Evolutionary conservation across 257 asterid genomes (phyloP), one percentile per base, ranked within the genome.

Genomic region (Nicotiana sylvestris): DNA sequence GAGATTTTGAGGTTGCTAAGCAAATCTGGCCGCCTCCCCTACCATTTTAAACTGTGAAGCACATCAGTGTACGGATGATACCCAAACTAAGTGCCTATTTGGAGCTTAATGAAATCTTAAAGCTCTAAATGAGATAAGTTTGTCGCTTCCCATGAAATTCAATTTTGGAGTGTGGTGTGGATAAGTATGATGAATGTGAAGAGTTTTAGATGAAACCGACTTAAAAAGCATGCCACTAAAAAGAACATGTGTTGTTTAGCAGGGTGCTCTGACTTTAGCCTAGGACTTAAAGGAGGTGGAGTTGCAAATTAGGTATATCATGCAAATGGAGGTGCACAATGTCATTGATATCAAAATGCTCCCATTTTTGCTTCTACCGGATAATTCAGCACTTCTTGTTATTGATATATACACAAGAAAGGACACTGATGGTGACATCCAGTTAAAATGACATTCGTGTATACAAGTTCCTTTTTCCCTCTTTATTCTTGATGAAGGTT

Each of bases 1-100:
- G 92, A 94, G 87, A 93, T 96, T 80, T 85, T 96, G 89, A 88
- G 93, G 82, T 43, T 86, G 85, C 91, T 87, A 81, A 90, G 94
- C 88, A 85, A 82, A 86, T 79, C 79, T 83, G 91, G 97, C 32
- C 81, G 88, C 51, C 85, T 96, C 87, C 93, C 97, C 69, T 89
- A 86, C 29, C 91, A 87, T 29, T 90, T 92, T 84, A 90, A 91
- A 84, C 66, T 94, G 88, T 96, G 94, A 93, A 81, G 43, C 9
- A 13, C 80, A 13, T 49, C 64, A 27, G 64, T 6, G 2, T 51
- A 15, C 8, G 43, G 9, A 51, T 51, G 9, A 74, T 51, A 76
- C 64, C 27, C 9, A 76, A 51, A 51, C 25, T 51, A 8, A 27
- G 27, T 74, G 27, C 62, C 62, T 2, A 4, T 74, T 7, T 49